Conservation (phyloP, 2,329 filamentous ascomycete genomes). For the Epichloe sp. region DNA sequence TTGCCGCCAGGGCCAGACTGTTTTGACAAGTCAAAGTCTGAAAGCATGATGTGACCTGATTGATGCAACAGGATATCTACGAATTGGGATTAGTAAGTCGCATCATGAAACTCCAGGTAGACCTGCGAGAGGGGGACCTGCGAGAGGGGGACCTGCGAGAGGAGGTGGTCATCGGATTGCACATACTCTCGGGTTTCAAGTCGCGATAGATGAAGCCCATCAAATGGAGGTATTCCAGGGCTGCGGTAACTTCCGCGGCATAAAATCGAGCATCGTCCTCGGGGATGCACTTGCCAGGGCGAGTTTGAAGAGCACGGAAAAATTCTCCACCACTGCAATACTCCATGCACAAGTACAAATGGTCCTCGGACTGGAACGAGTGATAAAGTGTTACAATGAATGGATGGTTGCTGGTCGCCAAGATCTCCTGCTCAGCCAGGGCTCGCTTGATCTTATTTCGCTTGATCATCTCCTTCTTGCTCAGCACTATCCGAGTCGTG, state of each 20-base stretch:
- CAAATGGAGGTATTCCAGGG: constrained; percentile 88
- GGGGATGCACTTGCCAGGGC: constrained; percentile 91
- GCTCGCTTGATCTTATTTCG: constrained; percentile 99
- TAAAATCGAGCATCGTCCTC: constrained; percentile 97
- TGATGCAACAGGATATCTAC: constrained; percentile 92
- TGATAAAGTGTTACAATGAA: constrained; percentile 99
- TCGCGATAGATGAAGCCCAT: constrained; percentile 99
- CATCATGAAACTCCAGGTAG: background rate
- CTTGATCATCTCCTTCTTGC: constrained; percentile 99
- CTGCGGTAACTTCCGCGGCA: constrained; percentile 91
- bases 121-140: background rate
- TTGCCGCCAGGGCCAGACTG: constrained; percentile 93
- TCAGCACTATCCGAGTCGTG: constrained; percentile 54
- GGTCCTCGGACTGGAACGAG: constrained; percentile 97
- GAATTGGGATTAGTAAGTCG: background rate
- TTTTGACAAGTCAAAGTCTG: constrained; percentile 96
- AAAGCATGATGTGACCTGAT: constrained; percentile 99
- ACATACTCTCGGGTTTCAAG: constrained; percentile 89
- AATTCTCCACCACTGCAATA: constrained; percentile 99
- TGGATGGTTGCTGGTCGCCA: constrained; percentile 95
- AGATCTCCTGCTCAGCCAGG: constrained; percentile 91
- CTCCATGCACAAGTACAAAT: constrained; percentile 99
- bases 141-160: background rate
- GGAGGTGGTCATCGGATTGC: too few relatives aligned
- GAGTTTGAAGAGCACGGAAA: constrained; percentile 89